phyloP scores from a whole-genome alignment of 495 filamentous ascomycete genomes.

The Parachaetomium inaequale region DNA sequence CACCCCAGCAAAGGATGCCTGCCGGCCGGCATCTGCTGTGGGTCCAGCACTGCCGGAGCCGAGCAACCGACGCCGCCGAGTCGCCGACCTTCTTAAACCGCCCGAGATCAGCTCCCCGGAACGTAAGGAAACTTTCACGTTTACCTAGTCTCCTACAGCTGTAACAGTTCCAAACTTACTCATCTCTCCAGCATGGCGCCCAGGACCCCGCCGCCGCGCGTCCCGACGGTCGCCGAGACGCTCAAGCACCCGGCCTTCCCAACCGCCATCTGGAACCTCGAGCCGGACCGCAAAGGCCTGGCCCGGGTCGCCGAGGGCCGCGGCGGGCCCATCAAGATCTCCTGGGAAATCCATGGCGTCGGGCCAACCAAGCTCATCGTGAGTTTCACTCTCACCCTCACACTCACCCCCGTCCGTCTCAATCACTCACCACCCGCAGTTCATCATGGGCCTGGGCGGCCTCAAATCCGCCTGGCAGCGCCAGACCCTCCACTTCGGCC shows the following conservation, averaged over 20 bases:
- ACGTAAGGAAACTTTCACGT: no score
- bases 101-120: no score
- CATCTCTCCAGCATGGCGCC: conserved; percentile 10
- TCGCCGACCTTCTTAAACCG: no score
- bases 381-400: conserved; percentile 30
- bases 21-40: no score
- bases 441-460: conserved; percentile 63
- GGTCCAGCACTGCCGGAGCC: no score
- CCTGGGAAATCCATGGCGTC: conserved; percentile 74
- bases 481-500: conserved; percentile 71
- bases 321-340: conserved; percentile 66
- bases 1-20: no score
- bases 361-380: conserved; percentile 69
- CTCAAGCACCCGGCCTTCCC: conserved; percentile 44
- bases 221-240: conserved; percentile 41
- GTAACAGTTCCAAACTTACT: no score
- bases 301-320: conserved; percentile 58
- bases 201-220: not conserved
- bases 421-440: conserved; percentile 35
- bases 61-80: no score
- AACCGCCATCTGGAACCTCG: conserved; percentile 58
- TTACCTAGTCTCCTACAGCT: no score
- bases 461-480: conserved; percentile 67
- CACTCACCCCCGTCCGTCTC: conserved; percentile 9
- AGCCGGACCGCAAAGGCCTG: conserved; percentile 54